phyloP scores from a whole-genome alignment of 1,284 basidiomycete species.

The Coriolopsis trogii region DNA sequence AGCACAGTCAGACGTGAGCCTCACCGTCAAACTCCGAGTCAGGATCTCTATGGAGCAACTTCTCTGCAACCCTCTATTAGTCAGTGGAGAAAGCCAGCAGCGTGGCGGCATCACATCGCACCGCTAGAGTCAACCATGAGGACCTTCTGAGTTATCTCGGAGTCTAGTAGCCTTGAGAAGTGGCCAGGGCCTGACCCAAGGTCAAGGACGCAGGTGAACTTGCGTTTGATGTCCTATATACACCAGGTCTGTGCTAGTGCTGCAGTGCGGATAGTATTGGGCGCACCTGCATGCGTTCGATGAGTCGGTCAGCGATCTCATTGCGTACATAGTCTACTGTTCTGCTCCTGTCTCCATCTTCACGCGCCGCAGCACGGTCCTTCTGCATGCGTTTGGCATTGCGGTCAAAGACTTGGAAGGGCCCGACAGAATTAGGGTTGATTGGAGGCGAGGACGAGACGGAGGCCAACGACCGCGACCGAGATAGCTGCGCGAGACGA shows the following conservation, averaged over 20 bases:
- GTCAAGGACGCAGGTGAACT: conserved; percentile 83
- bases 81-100: neutral
- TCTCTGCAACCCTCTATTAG: conserved; percentile 44
- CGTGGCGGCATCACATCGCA: conserved; percentile 31
- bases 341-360: conserved; percentile 63
- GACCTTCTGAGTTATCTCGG: conserved; percentile 70
- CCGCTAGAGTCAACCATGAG: conserved; percentile 91
- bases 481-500: neutral
- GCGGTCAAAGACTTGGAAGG: conserved; percentile 90
- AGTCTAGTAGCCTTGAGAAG: conserved; percentile 84
- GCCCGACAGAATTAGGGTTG: conserved; percentile 48
- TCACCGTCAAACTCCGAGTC: conserved; percentile 78
- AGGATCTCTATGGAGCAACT: conserved; percentile 71
- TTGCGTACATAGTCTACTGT: conserved; percentile 92
- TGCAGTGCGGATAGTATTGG: neutral
- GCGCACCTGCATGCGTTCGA: conserved; percentile 83
- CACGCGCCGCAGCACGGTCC: conserved; percentile 69
- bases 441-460: conserved; percentile 36
- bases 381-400: conserved; percentile 81
- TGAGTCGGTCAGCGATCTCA: conserved; percentile 88
- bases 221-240: conserved; percentile 86
- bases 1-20: conserved; percentile 16
- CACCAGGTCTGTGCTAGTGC: neutral
- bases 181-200: conserved; percentile 95
- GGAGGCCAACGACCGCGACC: conserved; percentile 24